These are phyloP conservation scores for Ascochyta lentis DNA, from an alignment of 2,329 filamentous ascomycete genomes.

Conservation along the genomic window DNA sequence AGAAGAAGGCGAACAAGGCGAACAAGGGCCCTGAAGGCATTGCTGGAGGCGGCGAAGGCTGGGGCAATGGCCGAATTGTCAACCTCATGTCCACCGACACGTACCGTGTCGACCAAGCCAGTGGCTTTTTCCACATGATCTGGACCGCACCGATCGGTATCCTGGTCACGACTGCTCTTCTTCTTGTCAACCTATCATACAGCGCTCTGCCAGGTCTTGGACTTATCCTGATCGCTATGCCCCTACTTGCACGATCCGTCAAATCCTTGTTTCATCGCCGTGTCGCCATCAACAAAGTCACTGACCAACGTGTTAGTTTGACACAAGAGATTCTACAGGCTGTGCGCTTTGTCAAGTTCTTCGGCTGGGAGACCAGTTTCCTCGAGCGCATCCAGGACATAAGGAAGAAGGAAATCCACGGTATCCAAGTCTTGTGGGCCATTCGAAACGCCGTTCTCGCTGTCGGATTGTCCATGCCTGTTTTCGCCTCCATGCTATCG, in stretches of 20 bases:
- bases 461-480: constrained; percentile 82
- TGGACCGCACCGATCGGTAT: constrained; percentile 87
- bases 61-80: constrained; percentile 90
- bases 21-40: constrained; percentile 58
- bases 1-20: constrained; percentile 50
- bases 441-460: constrained; percentile 87
- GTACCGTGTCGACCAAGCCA: constrained; percentile 88
- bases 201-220: constrained; percentile 89
- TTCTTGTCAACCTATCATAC: constrained; percentile 87
- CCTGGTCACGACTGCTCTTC: constrained; percentile 77
- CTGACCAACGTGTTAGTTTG: constrained; percentile 87
- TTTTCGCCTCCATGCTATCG: constrained; percentile 93
- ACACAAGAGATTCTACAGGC: constrained; percentile 92
- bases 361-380: constrained; percentile 93
- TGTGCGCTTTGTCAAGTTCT: constrained; percentile 94
- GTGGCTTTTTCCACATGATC: constrained; percentile 85
- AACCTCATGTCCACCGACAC: constrained; percentile 96
- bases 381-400: constrained; percentile 76
- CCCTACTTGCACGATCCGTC: constrained; percentile 78
- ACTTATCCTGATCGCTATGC: constrained; percentile 78
- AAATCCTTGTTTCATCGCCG: constrained; percentile 77
- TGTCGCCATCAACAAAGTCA: constrained; percentile 86
- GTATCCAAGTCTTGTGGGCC: constrained; percentile 83
- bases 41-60: constrained; percentile 76
- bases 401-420: constrained; percentile 75